Evolutionary conservation across 2,329 filamentous ascomycete genomes (phyloP), one percentile per base, ranked within the genome.

Genomic region (Rhytidhysteron rufulum): DNA sequence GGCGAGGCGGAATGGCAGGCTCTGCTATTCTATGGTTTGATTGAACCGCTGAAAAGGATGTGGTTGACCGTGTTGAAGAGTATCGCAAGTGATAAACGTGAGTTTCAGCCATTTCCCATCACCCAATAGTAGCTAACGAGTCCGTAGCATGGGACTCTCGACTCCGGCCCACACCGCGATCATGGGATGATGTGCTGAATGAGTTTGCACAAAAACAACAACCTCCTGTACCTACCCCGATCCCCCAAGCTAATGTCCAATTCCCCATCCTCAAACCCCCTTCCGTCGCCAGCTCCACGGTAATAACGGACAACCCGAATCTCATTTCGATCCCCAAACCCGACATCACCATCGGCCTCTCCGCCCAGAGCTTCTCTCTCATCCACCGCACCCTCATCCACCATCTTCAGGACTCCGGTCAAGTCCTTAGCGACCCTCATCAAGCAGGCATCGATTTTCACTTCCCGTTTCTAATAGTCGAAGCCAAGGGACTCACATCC

Each of bases 1-100:
- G 42, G 42, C 3, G 39, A 44, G 22, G 42, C 38, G n/a, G 32
- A 44, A 34, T 44, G 38, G 42, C 40, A 40, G 41, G 41, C 38
- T 34, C 38, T 27, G 29, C 27, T 44, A 27, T 21, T 44, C 21
- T 16, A 37, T 5, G 38, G 42, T 16, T 38, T 44, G 22, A 17
- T 44, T 27, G 42, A 44, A 39, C 42, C 42, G 4, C 16, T 44
- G 34, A 20, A 41, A 44, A 38, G 38, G 39, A 30, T 44, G 22
- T 41, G 33, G 39, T 31, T 34, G 20, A 27, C 41, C 8, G 41
- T 38, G 22, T 9, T 41, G 22, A 44, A 44, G 42, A 33, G 41
- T 19, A 44, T 37, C 25, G 42, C 42, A 34, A 41, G 20, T 32
- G 37, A 43, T 17, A 43, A 40, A 33, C 41, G 41, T 40, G 40